These are phyloP conservation scores for Mycena maculata DNA, from an alignment of 768 basidiomycete genomes.

Conservation along the genomic window DNA sequence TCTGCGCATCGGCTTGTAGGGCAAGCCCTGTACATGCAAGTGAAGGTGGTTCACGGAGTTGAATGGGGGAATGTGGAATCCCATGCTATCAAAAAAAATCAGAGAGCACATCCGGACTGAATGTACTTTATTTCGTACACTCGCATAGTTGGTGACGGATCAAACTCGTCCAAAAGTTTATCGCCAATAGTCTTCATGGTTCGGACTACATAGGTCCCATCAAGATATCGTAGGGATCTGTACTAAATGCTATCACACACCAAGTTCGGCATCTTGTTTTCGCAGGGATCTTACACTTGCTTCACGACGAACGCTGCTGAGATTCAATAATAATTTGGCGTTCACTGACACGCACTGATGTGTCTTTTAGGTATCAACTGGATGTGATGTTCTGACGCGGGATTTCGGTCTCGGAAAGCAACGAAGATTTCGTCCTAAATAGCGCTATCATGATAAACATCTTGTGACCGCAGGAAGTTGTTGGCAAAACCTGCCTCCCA, in stretches of 20 bases:
- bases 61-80: conserved; percentile 87
- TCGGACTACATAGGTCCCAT: conserved; percentile 48
- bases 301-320: conserved; percentile 44
- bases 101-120: conserved; percentile 1
- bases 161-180: conserved; percentile 59
- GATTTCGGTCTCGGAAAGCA: conserved; percentile 64
- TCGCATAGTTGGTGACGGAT: conserved; percentile 55
- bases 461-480: not conserved
- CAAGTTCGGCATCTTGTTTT: conserved; percentile 57
- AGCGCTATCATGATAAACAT: not conserved
- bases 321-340: conserved; percentile 8
- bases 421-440: conserved; percentile 59
- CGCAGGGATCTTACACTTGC: conserved; percentile 66
- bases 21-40: conserved; percentile 77
- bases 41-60: conserved; percentile 80
- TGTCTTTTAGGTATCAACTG: conserved; percentile 65
- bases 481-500: conserved; percentile 55
- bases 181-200: conserved; percentile 65
- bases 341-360: conserved; percentile 51
- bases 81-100: conserved; percentile 61
- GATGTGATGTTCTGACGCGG: conserved; percentile 62
- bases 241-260: conserved; percentile 46
- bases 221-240: not conserved
- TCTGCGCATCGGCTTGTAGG: conserved; percentile 60
- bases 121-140: conserved; percentile 50